A percentile compares a stretch with the other conserved stretches of the same genome.
These are phyloP conservation scores for Rhododendron mucronatum DNA, from an alignment of 148 eudicot genomes.

Conservation along the genomic window DNA sequence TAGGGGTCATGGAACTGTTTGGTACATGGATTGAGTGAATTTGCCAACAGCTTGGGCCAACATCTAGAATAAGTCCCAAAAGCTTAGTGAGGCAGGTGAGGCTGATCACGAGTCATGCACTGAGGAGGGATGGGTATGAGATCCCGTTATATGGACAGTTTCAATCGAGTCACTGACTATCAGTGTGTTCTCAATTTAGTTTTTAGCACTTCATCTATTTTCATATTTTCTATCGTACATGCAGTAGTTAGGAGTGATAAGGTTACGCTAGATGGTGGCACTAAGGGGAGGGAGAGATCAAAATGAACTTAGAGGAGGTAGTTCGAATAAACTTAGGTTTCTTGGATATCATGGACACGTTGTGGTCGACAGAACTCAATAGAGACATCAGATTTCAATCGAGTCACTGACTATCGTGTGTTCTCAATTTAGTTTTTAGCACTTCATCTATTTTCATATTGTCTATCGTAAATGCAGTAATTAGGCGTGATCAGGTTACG, in stretches of 20 bases:
- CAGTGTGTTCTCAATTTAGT: background rate
- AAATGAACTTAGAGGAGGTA: background rate
- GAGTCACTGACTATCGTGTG: background rate
- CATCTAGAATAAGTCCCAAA: background rate
- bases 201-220: background rate
- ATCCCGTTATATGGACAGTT: background rate
- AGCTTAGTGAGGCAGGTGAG: background rate
- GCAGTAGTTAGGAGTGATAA: background rate
- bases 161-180: background rate
- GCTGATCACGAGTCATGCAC: background rate
- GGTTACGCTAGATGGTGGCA: background rate
- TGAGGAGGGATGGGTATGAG: background rate
- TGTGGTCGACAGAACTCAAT: background rate
- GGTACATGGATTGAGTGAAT: background rate
- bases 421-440: background rate
- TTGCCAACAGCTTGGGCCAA: background rate
- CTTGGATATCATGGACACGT: background rate
- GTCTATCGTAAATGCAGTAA: background rate
- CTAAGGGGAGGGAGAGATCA: background rate
- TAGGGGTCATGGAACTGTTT: background rate
- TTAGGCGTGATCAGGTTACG: background rate
- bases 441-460: background rate
- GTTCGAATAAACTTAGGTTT: background rate
- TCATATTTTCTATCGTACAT: background rate
- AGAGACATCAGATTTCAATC: background rate